These are phyloP conservation scores for Arthrobotrys iridis DNA, from an alignment of 2,329 filamentous ascomycete genomes.

Conservation along the genomic window DNA sequence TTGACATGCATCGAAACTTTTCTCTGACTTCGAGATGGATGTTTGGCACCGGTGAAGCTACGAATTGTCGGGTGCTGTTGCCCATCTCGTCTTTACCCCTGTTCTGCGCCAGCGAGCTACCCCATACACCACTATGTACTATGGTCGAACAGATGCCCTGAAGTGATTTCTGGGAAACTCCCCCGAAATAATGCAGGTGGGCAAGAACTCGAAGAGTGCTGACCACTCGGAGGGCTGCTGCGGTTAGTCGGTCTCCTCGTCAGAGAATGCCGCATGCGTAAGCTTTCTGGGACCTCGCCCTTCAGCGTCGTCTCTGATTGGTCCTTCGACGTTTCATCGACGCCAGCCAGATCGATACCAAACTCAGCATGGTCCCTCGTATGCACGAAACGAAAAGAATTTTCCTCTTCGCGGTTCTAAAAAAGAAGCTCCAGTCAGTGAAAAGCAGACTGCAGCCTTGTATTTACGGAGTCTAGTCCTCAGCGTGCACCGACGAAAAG, in stretches of 20 bases:
- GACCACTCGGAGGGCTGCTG: conserved; percentile 11
- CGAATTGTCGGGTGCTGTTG: conserved; percentile 5
- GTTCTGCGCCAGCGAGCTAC: not conserved
- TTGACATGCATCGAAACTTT: too few relatives aligned
- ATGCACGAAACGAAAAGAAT: conserved; percentile 40
- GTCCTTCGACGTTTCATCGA: conserved; percentile 16
- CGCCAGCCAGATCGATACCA: conserved; percentile 37
- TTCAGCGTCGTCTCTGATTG: conserved; percentile 15
- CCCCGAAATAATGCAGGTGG: conserved; percentile 38
- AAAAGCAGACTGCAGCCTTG: conserved; percentile 4
- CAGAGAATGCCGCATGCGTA: conserved; percentile 44
- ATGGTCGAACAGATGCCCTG: conserved; percentile 7
- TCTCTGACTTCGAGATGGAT: too few relatives aligned
- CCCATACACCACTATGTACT: not conserved
- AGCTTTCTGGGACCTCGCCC: conserved; percentile 23
- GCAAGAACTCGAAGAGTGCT: conserved; percentile 28
- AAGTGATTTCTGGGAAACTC: not conserved
- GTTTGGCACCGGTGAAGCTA: too few relatives aligned
- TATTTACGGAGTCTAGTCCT: conserved; percentile 18
- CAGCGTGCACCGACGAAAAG: conserved; percentile 15
- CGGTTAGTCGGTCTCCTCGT: conserved; percentile 1
- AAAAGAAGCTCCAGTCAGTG: conserved; percentile 10
- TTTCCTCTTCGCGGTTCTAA: conserved; percentile 23
- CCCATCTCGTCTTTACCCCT: conserved; percentile 13
- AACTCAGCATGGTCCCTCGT: conserved; percentile 36